A percentile compares a stretch with the other conserved stretches of the same genome.
phyloP scores from a whole-genome alignment of 305 asterid species.

The Striga hermonthica region DNA sequence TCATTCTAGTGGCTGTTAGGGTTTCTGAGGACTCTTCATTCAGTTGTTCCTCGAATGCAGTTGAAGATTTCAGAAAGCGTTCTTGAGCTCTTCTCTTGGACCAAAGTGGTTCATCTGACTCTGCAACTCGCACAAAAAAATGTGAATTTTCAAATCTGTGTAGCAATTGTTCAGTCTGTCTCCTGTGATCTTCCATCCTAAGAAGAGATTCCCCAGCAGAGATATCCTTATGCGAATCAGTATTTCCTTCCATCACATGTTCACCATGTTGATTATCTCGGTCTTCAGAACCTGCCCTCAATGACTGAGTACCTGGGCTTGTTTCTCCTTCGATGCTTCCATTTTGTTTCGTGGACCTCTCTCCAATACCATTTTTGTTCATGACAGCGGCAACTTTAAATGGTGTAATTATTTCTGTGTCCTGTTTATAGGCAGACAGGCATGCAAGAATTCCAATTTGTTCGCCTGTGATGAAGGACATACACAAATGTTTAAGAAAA shows the following conservation, averaged over 20 bases:
- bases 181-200: constrained; percentile 83
- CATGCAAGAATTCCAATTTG: constrained; percentile 82
- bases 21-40: constrained; percentile 43
- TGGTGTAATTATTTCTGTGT: constrained; percentile 89
- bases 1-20: constrained; percentile 36
- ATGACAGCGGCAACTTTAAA: constrained; percentile 93
- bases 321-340: constrained; percentile 45
- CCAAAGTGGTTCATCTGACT: constrained; percentile 86
- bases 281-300: constrained; percentile 36
- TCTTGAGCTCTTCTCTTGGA: constrained; percentile 60
- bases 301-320: constrained; percentile 37
- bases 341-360: constrained; percentile 50
- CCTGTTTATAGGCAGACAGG: constrained; percentile 81
- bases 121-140: constrained; percentile 86
- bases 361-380: constrained; percentile 68
- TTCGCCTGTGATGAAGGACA: constrained; percentile 59
- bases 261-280: constrained; percentile 44
- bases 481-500: constrained; percentile 32
- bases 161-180: constrained; percentile 72
- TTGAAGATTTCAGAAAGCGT: constrained; percentile 36
- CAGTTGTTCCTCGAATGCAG: constrained; percentile 43
- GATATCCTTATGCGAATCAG: constrained; percentile 44
- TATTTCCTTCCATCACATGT: constrained; percentile 34
- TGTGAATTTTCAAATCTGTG: constrained; percentile 72
- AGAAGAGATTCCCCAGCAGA: constrained; percentile 81